Percentiles rank a stretch among this genome's conserved stretches.
Conservation (phyloP, 495 filamentous ascomycete species). For the Hypoxylon trugodes region DNA sequence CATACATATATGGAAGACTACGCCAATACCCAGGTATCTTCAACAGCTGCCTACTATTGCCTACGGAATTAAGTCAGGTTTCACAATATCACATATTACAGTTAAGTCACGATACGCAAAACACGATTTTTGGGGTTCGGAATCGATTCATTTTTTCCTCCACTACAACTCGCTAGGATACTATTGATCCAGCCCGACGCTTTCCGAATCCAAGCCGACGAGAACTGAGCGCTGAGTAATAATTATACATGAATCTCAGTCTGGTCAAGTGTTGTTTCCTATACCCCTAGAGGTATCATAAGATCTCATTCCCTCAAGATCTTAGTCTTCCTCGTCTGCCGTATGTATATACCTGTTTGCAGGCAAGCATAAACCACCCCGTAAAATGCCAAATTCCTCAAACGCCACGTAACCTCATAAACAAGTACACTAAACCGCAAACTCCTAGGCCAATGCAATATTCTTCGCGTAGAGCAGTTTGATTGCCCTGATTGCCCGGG, state of each 20-base stretch:
- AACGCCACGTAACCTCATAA: constrained; percentile 13
- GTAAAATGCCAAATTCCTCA: constrained; percentile 11
- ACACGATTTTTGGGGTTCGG: too few species aligned
- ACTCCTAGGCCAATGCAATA: constrained; percentile 35
- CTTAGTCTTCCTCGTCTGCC: neutral
- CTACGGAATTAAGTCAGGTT: too few species aligned
- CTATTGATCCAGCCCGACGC: constrained; percentile 4
- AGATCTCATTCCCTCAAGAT: neutral
- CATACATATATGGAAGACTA: too few species aligned
- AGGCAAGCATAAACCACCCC: constrained; percentile 1
- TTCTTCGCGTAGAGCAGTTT: neutral
- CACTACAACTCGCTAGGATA: too few species aligned
- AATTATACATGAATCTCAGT: constrained; percentile 7
- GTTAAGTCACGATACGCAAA: too few species aligned
- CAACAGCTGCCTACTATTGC: neutral
- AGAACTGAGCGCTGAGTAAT: constrained; percentile 8
- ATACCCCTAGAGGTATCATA: neutral
- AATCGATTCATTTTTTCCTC: constrained; percentile 14
- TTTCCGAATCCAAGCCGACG: neutral
- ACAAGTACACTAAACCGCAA: too few species aligned
- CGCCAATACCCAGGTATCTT: neutral
- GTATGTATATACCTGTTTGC: constrained; percentile 20
- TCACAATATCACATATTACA: too few species aligned
- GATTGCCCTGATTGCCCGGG: too few species aligned
- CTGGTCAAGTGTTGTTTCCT: constrained; percentile 5